Evolutionary conservation across 2,329 filamentous ascomycete species (phyloP), one percentile per base, ranked within the genome.

Genomic region (Colletotrichum sp.): DNA sequence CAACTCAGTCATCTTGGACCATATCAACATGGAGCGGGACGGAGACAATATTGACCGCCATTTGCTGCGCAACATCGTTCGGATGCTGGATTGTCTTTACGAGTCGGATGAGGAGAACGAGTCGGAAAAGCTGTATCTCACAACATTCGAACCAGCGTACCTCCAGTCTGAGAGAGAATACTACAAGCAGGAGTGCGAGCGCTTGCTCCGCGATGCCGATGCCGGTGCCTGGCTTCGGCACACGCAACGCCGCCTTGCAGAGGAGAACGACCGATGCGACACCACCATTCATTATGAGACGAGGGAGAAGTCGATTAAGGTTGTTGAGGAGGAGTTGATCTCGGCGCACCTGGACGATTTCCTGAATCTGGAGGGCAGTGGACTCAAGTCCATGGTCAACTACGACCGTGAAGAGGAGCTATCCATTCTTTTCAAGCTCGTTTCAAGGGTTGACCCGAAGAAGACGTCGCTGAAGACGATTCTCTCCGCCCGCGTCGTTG

Each of bases 1-100:
- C 30, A 95, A 95, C 80, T 92, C 92, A 7, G 95, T 98, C 16
- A 90, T 99, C 34, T 89, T 99, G 4, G 96, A 98, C 78, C 95
- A 98, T 85, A 94, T 99, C 78, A 92, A 94, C 77, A 96, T 98
- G 93, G 97, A 99, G 84, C 90, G 97, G 32, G 93, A 96, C 74
- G 97, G 96, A 32, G 96, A 98, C 80, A 91, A 95, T 16, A 96
- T 99, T 76, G 95, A 99, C 83, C 93, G 95, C 79, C 91, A 92
- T 43, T 88, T 98, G 6, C 92, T 99, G 79, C 94, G 95, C 78
- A 94, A 95, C 68, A 96, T 95, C 82, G 91, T 95, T 4, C 93
- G 94, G 79, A 98, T 99, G 96, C 89, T 99, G 7, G 96, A 98
- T 82, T 92, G 92, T 9, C 89, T 99, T 0, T 98, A 98, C 83